phyloP scores from a whole-genome alignment of 495 filamentous ascomycete genomes.

The Podospora conica region DNA sequence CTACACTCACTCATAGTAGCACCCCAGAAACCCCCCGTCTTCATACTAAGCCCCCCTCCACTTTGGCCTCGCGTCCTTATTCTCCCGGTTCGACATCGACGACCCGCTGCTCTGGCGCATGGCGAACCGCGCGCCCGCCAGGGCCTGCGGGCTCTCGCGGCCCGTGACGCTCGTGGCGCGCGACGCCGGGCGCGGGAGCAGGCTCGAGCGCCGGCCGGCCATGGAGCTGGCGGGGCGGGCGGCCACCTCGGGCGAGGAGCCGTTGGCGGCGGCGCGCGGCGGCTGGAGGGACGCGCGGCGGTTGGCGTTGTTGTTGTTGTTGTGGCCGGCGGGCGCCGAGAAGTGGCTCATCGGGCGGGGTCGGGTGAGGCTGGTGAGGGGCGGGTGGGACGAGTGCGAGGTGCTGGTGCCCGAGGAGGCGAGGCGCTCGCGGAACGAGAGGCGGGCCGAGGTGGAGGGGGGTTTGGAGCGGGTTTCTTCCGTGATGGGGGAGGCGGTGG shows the following conservation, averaged over 20 bases:
- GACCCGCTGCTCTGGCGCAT: conserved; percentile 28
- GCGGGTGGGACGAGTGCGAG: not conserved
- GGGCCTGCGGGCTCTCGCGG: conserved; percentile 36
- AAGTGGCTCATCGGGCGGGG: conserved; percentile 29
- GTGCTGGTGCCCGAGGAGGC: conserved; percentile 32
- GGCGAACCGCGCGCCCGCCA: conserved; percentile 34
- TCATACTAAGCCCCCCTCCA: conserved; percentile 21
- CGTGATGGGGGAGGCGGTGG: conserved; percentile 36
- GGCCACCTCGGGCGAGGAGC: conserved; percentile 14
- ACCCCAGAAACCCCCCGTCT: not conserved
- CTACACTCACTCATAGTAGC: not conserved
- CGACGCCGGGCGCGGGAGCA: conserved; percentile 46
- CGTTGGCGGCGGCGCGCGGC: conserved; percentile 18
- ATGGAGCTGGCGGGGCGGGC: conserved; percentile 45
- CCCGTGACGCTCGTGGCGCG: conserved; percentile 18
- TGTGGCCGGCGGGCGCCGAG: conserved; percentile 25
- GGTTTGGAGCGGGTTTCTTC: conserved; percentile 34
- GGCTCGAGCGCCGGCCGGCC: conserved; percentile 39
- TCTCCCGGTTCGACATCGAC: conserved; percentile 18
- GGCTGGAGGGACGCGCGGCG: conserved; percentile 45
- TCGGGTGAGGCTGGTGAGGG: conserved; percentile 21
- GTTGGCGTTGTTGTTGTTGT: conserved; percentile 27
- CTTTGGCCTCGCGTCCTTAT: conserved; percentile 24
- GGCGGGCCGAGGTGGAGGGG: conserved; percentile 27
- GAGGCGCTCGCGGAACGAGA: conserved; percentile 47